These are phyloP conservation scores for Coprinopsis cinerea DNA, from an alignment of 768 basidiomycete genomes.

Conservation along the genomic window DNA sequence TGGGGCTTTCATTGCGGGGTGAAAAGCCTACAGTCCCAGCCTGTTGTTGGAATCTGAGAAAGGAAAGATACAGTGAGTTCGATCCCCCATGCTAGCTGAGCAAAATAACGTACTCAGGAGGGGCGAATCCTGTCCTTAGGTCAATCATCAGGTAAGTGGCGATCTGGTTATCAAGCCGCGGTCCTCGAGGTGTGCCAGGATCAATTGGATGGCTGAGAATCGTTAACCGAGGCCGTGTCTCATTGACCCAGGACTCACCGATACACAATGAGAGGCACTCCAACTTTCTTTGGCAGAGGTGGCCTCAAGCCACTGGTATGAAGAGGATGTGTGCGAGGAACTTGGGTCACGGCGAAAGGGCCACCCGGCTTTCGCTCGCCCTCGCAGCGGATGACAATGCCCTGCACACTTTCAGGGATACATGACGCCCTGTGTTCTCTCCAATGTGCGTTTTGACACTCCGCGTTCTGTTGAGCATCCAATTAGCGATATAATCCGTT, in stretches of 20 bases:
- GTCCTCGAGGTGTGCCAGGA: not conserved
- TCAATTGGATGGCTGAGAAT: not conserved
- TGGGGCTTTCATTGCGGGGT: not conserved
- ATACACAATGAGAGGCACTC: not conserved
- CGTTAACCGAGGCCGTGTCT: not conserved
- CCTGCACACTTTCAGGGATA: not conserved
- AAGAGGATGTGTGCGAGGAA: not conserved
- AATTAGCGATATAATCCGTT: not conserved
- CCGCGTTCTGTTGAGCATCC: not conserved
- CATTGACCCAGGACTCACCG: not conserved
- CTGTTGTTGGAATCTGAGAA: not conserved
- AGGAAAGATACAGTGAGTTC: not conserved
- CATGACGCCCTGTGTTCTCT: not conserved
- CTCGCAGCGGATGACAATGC: not conserved
- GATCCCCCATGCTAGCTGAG: not conserved
- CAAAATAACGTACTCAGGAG: not conserved
- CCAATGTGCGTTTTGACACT: not conserved
- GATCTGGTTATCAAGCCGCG: not conserved
- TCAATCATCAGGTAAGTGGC: slow-evolving; percentile 2
- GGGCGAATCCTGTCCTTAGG: not conserved
- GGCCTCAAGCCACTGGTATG: not conserved
- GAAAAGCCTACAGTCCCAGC: not conserved
- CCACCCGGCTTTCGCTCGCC: not conserved
- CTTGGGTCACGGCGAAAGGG: not conserved
- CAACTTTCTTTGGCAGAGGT: slow-evolving; percentile 1